Conservation (phyloP, 352 stramenopile species). For the Aphanomyces cochlioides region DNA sequence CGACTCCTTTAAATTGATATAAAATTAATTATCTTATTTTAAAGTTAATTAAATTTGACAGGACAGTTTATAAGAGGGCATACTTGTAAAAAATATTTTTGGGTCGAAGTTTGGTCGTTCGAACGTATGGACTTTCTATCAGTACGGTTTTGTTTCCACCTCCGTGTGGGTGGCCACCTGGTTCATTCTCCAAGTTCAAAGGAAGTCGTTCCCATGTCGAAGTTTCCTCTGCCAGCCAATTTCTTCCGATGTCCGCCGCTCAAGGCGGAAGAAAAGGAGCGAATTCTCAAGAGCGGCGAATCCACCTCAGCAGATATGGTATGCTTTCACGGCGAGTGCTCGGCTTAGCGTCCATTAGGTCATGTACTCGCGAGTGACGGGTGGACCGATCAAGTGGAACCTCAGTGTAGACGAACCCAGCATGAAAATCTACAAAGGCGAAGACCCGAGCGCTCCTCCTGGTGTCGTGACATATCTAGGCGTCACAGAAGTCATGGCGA, state of each 20-base stretch:
- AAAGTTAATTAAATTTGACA: no score
- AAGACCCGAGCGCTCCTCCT: not conserved
- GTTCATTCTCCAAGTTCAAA: no score
- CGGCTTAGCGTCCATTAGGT: not conserved
- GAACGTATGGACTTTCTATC: no score
- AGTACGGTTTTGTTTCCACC: no score
- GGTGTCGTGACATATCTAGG: not conserved
- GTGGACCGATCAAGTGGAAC: constrained; percentile 1
- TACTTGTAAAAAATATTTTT: no score
- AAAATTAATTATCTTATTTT: no score
- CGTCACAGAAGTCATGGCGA: constrained; percentile 16
- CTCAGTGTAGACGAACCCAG: constrained; percentile 5
- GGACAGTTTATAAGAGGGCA: no score
- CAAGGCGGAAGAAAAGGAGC: not conserved
- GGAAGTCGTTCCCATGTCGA: not conserved
- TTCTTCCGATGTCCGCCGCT: constrained; percentile 19
- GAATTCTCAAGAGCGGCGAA: not conserved
- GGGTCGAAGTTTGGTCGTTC: no score
- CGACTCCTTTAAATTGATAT: no score
- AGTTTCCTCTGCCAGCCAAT: constrained; percentile 20
- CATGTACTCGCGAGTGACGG: not conserved
- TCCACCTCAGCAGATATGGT: not conserved
- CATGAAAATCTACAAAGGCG: constrained; percentile 11
- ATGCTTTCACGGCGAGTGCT: not conserved
- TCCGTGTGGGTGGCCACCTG: no score